Conservation (phyloP, 306 rosid species). For the Arachis stenosperma region DNA sequence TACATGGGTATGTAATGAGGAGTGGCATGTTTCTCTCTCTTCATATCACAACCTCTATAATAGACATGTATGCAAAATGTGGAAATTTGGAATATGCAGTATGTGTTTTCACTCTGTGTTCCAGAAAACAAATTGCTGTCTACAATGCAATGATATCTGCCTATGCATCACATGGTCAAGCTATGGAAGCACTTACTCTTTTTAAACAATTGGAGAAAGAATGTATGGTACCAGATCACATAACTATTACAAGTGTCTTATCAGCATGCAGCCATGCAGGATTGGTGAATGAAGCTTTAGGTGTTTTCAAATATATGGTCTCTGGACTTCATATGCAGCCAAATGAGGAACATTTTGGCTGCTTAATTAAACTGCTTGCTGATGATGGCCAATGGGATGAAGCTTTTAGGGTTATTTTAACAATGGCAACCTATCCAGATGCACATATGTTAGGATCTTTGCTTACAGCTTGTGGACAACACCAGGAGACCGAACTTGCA, state of each 20-base stretch:
- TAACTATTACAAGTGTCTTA: conserved; percentile 64
- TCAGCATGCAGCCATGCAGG: conserved; percentile 78
- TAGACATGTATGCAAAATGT: conserved; percentile 88
- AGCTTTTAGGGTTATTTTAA: conserved; percentile 57
- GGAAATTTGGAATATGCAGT: conserved; percentile 60
- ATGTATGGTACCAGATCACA: conserved; percentile 56
- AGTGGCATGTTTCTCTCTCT: conserved; percentile 44
- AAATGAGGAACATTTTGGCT: conserved; percentile 64
- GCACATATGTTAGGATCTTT: conserved; percentile 73
- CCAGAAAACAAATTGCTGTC: conserved; percentile 55
- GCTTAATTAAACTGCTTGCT: conserved; percentile 72
- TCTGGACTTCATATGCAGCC: conserved; percentile 59
- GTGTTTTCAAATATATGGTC: conserved; percentile 69
- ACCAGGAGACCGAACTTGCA: conserved; percentile 60
- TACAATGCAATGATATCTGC: conserved; percentile 81
- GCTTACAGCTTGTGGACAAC: conserved; percentile 67
- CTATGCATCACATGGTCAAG: conserved; percentile 74
- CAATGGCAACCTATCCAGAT: conserved; percentile 73
- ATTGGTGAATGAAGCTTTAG: conserved; percentile 60
- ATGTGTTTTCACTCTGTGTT: conserved; percentile 51
- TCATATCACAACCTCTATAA: conserved; percentile 58
- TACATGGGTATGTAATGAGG: conserved; percentile 72
- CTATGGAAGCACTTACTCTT: conserved; percentile 61
- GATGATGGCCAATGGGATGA: conserved; percentile 61
- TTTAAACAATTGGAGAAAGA: conserved; percentile 51